Percentiles rank a stretch among this genome's conserved stretches.
phyloP scores from a whole-genome alignment of 1,139 yeast species.

The Blastobotrys serpentis region DNA sequence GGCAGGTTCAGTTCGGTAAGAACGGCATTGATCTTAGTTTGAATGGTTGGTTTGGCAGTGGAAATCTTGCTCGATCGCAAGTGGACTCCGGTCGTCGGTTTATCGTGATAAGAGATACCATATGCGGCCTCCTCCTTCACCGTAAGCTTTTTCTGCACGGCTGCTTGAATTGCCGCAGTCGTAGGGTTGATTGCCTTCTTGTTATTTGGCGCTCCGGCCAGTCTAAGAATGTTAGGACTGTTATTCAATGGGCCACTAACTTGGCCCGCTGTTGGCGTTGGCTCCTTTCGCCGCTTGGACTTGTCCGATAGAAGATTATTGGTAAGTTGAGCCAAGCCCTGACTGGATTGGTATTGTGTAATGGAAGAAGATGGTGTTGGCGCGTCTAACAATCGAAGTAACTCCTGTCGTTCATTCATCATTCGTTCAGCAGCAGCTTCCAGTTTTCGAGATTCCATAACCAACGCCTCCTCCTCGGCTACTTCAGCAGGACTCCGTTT shows the following conservation, averaged over 20 bases:
- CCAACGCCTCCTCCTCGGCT: slow-evolving; percentile 94
- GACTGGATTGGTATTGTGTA: slow-evolving; percentile 78
- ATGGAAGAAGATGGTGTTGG: slow-evolving; percentile 79
- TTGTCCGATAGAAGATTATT: slow-evolving; percentile 80
- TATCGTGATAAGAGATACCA: slow-evolving; percentile 84
- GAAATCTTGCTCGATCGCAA: slow-evolving; percentile 70
- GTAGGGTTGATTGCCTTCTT: slow-evolving; percentile 28
- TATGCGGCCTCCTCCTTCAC: slow-evolving; percentile 81
- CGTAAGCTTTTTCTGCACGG: slow-evolving; percentile 57
- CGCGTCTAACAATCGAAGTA: slow-evolving; percentile 77
- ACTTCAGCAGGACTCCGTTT: slow-evolving; percentile 92
- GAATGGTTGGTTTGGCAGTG: slow-evolving; percentile 66
- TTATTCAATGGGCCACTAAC: slow-evolving; percentile 13
- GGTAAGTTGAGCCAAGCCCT: slow-evolving; percentile 84
- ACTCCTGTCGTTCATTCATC: slow-evolving; percentile 76
- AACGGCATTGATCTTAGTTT: slow-evolving; percentile 69
- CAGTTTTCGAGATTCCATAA: slow-evolving; percentile 87
- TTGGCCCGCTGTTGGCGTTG: slow-evolving; percentile 36
- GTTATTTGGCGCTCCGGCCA: slow-evolving; percentile 15
- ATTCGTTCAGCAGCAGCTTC: slow-evolving; percentile 92
- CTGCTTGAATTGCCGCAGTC: slow-evolving; percentile 39
- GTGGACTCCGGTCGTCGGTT: slow-evolving; percentile 70
- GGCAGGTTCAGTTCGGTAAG: slow-evolving; percentile 80
- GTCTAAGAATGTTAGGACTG: slow-evolving; percentile 13
- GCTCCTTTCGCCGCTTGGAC: slow-evolving; percentile 52